Evolutionary conservation across 768 basidiomycete species (phyloP).

Genomic region (Mycena galericulata): DNA sequence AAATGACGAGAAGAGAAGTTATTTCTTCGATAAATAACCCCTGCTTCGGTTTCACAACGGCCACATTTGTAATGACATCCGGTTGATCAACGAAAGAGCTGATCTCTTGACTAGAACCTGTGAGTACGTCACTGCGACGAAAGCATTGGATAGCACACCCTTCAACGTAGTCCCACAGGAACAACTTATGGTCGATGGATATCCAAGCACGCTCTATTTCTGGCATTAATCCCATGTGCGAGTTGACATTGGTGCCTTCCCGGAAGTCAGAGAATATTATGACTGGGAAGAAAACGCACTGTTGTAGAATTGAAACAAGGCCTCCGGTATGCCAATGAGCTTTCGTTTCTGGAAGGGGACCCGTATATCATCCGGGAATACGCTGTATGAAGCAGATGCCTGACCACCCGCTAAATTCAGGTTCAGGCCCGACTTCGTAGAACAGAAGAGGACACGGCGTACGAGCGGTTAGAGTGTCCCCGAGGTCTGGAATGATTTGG

Average conservation of each 20-base stretch:
- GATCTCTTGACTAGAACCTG: constrained; percentile 78
- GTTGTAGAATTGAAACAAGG: constrained; percentile 82
- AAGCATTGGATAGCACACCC: constrained; percentile 65
- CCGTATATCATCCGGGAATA: constrained; percentile 81
- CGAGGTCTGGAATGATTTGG: constrained; percentile 80
- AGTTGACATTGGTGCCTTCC: constrained; percentile 73
- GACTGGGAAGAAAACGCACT: constrained; percentile 57
- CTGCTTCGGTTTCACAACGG: constrained; percentile 86
- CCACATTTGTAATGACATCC: constrained; percentile 90
- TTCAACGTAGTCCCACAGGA: constrained; percentile 96
- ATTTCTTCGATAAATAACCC: constrained; percentile 95
- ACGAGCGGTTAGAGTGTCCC: constrained; percentile 75
- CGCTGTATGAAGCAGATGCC: constrained; percentile 82
- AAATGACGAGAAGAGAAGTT: constrained; percentile 87
- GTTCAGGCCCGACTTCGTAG: constrained; percentile 13
- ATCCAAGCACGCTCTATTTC: constrained; percentile 97
- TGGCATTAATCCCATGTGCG: constrained; percentile 91
- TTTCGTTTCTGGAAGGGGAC: constrained; percentile 85
- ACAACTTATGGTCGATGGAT: constrained; percentile 92
- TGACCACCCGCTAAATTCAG: constrained; percentile 65
- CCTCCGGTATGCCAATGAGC: constrained; percentile 82
- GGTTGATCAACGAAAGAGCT: constrained; percentile 92
- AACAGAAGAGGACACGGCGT: constrained; percentile 40
- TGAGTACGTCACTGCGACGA: constrained; percentile 1
- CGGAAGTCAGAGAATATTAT: background rate